These are phyloP conservation scores for Leccinum rimulosum DNA, from an alignment of 768 basidiomycete species.

Conservation along the genomic window DNA sequence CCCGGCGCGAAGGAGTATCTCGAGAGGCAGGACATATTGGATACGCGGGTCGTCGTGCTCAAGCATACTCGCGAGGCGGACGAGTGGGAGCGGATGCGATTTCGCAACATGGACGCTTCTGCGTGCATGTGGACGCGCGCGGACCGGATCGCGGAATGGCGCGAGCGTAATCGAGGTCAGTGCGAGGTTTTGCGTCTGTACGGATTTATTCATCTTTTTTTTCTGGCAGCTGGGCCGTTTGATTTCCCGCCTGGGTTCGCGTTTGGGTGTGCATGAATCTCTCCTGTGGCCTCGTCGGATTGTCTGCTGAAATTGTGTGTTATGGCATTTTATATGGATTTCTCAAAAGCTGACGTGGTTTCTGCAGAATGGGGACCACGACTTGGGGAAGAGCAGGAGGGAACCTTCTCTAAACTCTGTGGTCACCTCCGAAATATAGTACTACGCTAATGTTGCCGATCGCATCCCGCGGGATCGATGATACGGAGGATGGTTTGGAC, in stretches of 20 bases:
- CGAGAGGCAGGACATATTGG: conserved; percentile 8
- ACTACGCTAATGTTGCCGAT: not conserved
- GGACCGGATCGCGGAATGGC: conserved; percentile 12
- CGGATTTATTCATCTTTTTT: not conserved
- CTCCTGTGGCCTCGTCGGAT: not conserved
- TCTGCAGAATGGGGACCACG: not conserved
- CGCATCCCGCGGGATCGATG: not conserved
- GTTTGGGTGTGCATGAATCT: not conserved
- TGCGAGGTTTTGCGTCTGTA: not conserved
- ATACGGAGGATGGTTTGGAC: not conserved
- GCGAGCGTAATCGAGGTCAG: conserved; percentile 8
- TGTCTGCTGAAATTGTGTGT: not conserved
- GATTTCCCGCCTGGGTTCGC: conserved; percentile 5
- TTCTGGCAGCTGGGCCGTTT: conserved; percentile 11
- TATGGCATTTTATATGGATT: too few relatives aligned
- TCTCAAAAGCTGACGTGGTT: not conserved
- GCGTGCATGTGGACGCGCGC: not conserved
- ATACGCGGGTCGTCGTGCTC: conserved; percentile 15
- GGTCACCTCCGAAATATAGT: not conserved
- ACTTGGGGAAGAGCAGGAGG: not conserved
- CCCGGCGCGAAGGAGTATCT: conserved; percentile 6
- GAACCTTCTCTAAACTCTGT: too few relatives aligned
- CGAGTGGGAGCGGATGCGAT: not conserved
- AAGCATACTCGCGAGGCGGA: conserved; percentile 9
- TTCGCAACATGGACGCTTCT: not conserved